Evolutionary conservation across 2,329 filamentous ascomycete species (phyloP).

Genomic region (Trichoderma polysporum): DNA sequence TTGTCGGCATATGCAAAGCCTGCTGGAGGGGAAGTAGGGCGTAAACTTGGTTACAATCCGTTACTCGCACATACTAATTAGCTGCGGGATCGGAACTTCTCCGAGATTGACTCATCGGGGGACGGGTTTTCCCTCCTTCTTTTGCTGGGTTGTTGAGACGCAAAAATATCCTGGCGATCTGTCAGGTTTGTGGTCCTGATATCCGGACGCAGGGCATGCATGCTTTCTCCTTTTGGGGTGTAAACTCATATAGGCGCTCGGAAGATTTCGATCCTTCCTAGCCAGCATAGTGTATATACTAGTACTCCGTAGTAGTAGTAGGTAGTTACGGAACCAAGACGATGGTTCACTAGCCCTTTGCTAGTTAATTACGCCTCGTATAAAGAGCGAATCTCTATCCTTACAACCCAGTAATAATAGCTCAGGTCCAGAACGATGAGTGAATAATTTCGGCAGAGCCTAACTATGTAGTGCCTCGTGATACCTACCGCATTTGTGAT

Average conservation of each 20-base stretch:
- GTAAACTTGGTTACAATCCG: background rate
- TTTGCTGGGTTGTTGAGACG: background rate
- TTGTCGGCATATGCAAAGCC: background rate
- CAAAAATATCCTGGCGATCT: background rate
- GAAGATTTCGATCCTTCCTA: background rate
- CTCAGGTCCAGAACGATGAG: background rate
- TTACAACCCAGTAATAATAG: background rate
- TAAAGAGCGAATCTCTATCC: background rate
- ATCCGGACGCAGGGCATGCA: background rate
- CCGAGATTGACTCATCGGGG: background rate
- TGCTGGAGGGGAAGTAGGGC: background rate
- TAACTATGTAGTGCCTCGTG: background rate
- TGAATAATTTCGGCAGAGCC: background rate
- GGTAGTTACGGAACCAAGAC: background rate
- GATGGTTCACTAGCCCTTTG: background rate
- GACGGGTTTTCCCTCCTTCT: background rate
- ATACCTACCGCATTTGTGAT: background rate
- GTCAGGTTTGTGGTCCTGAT: background rate
- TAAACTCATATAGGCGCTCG: background rate
- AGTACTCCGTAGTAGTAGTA: background rate
- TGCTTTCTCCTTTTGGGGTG: background rate
- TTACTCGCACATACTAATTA: background rate
- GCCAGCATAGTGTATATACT: background rate
- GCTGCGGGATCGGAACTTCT: slow-evolving; percentile 11
- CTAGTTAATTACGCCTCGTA: background rate